Conservation (phyloP, 2,329 filamentous ascomycete genomes). For the Epichloe coenophiala region DNA sequence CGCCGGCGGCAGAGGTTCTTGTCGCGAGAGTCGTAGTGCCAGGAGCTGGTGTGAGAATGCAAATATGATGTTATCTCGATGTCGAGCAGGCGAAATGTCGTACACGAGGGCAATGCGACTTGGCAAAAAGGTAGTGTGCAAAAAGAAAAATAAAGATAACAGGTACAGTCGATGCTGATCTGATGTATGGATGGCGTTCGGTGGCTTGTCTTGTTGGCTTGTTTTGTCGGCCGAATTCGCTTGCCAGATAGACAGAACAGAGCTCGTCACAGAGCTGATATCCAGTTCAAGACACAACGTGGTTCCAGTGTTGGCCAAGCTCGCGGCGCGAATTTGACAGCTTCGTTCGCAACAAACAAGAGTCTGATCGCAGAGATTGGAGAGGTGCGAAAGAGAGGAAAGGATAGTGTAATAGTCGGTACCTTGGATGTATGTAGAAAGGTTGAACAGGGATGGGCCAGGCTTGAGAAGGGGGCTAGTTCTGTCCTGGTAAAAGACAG, state of each 20-base stretch:
- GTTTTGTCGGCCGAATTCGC: neutral
- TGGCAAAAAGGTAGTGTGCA: neutral
- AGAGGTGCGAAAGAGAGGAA: slow-evolving; percentile 2
- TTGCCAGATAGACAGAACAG: neutral
- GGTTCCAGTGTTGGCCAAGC: neutral
- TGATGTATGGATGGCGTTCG: neutral
- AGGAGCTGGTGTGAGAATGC: neutral
- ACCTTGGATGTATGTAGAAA: slow-evolving; percentile 3
- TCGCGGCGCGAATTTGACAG: neutral
- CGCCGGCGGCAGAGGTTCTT: neutral
- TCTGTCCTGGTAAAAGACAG: neutral
- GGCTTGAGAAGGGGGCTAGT: slow-evolving; percentile 4
- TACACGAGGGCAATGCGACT: neutral
- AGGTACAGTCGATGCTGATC: neutral
- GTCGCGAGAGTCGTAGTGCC: neutral
- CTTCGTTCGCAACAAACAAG: neutral
- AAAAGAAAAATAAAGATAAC: neutral
- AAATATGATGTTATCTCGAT: neutral
- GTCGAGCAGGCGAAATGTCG: neutral
- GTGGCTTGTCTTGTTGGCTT: neutral
- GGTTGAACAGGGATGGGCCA: slow-evolving; percentile 4
- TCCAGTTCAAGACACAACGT: neutral
- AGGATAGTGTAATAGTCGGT: neutral
- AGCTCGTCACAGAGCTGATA: neutral
- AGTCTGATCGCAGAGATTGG: slow-evolving; percentile 1